phyloP scores from a whole-genome alignment of 305 asterid species.

The Solanum hybrid region DNA sequence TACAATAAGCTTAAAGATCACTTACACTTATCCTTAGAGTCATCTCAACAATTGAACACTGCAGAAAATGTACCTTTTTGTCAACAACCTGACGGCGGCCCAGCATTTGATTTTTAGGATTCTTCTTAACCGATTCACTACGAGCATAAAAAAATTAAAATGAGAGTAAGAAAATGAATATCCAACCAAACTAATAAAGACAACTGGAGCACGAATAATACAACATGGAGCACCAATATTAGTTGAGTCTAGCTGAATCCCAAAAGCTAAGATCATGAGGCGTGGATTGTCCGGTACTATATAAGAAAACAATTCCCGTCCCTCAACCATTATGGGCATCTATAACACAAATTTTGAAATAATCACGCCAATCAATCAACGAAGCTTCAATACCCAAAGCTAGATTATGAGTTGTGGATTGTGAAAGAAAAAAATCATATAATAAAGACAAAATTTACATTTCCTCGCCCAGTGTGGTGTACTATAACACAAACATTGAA shows the following conservation, averaged over 20 bases:
- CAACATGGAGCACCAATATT: not conserved
- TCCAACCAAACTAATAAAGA: not conserved
- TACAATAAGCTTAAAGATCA: not conserved
- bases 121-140: conserved; percentile 48
- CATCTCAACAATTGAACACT: not conserved
- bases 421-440: not conserved
- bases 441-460: not conserved
- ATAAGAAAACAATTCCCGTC: not conserved
- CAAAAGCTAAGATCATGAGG: not conserved
- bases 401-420: not conserved
- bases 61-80: conserved; percentile 46
- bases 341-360: not conserved
- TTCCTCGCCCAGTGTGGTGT: not conserved
- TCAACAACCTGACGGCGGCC: conserved; percentile 58
- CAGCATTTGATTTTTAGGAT: conserved; percentile 48
- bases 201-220: not conserved
- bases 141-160: not conserved
- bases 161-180: not conserved
- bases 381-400: not conserved
- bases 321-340: not conserved
- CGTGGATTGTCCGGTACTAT: not conserved
- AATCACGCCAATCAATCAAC: not conserved
- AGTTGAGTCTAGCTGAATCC: not conserved
- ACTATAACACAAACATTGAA: not conserved
- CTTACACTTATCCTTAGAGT: not conserved